phyloP scores from a whole-genome alignment of 176 grass and related monocot genomes.

The Leersia perrieri region DNA sequence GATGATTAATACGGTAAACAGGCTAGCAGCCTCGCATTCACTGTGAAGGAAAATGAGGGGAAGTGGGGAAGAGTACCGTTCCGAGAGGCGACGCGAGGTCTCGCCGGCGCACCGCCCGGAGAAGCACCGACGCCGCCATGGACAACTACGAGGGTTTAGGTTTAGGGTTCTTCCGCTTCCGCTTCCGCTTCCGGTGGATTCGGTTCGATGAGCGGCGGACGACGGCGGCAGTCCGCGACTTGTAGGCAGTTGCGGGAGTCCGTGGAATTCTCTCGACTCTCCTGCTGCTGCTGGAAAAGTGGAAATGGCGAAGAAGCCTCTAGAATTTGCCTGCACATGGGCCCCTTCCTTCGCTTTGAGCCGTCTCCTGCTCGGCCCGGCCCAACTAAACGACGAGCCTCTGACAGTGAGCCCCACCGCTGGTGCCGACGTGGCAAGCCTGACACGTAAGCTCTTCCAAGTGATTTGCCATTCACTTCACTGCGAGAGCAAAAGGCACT shows the following conservation, averaged over 20 bases:
- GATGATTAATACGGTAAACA: neutral
- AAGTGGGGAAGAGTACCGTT: slow-evolving; percentile 22
- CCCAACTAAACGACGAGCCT: neutral
- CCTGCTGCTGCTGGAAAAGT: neutral
- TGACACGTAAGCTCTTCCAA: neutral
- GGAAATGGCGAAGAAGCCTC: neutral
- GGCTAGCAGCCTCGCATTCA: too few species aligned
- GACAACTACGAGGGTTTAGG: neutral
- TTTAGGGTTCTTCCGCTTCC: neutral
- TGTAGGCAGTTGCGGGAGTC: neutral
- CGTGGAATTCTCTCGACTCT: slow-evolving; percentile 9
- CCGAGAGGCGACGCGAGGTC: slow-evolving; percentile 26
- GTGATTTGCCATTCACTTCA: neutral
- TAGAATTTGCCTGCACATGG: neutral
- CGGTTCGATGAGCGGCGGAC: neutral
- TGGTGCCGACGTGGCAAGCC: neutral
- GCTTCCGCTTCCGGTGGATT: neutral
- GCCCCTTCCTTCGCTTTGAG: neutral
- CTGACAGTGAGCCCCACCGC: neutral
- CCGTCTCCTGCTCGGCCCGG: neutral
- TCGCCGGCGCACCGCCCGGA: slow-evolving; percentile 41
- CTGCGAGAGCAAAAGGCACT: neutral
- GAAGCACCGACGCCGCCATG: slow-evolving; percentile 40
- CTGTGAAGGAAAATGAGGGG: too few species aligned
- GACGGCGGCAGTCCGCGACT: neutral